These are phyloP conservation scores for Emmonsia crescens DNA, from an alignment of 2,329 filamentous ascomycete species.

Conservation along the genomic window DNA sequence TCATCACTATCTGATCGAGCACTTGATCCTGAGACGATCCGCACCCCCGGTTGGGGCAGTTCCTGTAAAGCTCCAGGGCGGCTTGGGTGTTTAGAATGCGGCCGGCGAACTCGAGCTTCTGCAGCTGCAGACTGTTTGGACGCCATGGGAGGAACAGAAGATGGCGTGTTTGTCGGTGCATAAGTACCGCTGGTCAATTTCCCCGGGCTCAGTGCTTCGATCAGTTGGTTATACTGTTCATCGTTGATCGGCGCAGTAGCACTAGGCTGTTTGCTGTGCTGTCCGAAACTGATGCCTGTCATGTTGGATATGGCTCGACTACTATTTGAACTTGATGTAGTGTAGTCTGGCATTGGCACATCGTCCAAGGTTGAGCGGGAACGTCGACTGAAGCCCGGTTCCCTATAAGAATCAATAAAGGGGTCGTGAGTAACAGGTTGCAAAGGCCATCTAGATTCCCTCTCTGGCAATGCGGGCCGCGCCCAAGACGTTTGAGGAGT, in stretches of 20 bases:
- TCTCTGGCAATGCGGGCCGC: constrained; percentile 10
- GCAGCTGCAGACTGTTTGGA: constrained; percentile 21
- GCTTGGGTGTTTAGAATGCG: constrained; percentile 16
- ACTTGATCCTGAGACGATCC: constrained; percentile 25
- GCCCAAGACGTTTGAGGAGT: constrained; percentile 19
- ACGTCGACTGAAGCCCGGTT: constrained; percentile 17
- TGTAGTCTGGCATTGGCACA: constrained; percentile 40
- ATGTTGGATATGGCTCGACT: constrained; percentile 33
- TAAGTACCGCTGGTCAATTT: constrained; percentile 20
- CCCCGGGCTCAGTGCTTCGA: constrained; percentile 30
- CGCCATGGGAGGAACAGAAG: constrained; percentile 14
- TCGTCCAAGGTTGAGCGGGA: constrained; percentile 34
- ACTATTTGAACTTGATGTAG: constrained; percentile 28
- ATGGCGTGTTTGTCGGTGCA: constrained; percentile 23
- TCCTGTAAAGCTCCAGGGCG: constrained; percentile 20
- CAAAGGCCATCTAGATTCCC: constrained; percentile 22
- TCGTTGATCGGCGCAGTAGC: constrained; percentile 24
- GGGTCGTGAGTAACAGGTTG: constrained; percentile 28
- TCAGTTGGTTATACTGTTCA: constrained; percentile 27
- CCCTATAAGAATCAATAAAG: constrained; percentile 30
- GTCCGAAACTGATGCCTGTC: constrained; percentile 31
- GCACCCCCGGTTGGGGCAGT: constrained; percentile 20
- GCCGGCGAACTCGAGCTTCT: constrained; percentile 19
- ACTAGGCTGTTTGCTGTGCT: constrained; percentile 31
- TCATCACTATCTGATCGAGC: constrained; percentile 17